Percentiles rank a stretch among this genome's conserved stretches.
Evolutionary conservation across 163 green algal genomes (phyloP).

Genomic region (Scenedesmus sp.): DNA sequence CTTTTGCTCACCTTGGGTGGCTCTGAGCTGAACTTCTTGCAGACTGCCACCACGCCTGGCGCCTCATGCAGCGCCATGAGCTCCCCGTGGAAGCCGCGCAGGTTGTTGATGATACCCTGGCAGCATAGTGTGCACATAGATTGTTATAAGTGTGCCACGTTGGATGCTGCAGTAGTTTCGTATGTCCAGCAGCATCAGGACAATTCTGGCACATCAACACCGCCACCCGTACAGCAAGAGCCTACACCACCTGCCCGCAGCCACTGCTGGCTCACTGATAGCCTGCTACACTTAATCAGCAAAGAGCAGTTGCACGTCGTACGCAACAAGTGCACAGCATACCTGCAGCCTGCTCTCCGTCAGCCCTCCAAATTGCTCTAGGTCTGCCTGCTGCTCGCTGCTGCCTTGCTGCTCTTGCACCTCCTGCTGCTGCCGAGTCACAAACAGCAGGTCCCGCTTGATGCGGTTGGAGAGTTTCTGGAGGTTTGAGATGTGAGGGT

Average conservation of each 20-base stretch:
- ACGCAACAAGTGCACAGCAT: background rate
- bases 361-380: background rate
- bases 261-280: background rate
- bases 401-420: background rate
- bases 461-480: constrained; percentile 35
- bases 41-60: constrained; percentile 47
- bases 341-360: constrained; percentile 13
- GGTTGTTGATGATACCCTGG: constrained; percentile 65
- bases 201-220: too few relatives aligned
- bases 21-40: constrained; percentile 37
- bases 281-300: background rate
- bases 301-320: background rate
- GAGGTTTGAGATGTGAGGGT: constrained; percentile 29
- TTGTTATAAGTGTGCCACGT: background rate
- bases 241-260: too few relatives aligned
- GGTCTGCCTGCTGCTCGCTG: background rate
- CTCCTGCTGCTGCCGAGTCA: background rate
- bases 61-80: constrained; percentile 30
- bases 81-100: constrained; percentile 55
- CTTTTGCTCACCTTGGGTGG: background rate
- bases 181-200: background rate
- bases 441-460: background rate
- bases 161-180: background rate
- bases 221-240: too few relatives aligned
- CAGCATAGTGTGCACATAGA: background rate